phyloP scores from a whole-genome alignment of 805 yeast species.

The Geotrichum ghanense region DNA sequence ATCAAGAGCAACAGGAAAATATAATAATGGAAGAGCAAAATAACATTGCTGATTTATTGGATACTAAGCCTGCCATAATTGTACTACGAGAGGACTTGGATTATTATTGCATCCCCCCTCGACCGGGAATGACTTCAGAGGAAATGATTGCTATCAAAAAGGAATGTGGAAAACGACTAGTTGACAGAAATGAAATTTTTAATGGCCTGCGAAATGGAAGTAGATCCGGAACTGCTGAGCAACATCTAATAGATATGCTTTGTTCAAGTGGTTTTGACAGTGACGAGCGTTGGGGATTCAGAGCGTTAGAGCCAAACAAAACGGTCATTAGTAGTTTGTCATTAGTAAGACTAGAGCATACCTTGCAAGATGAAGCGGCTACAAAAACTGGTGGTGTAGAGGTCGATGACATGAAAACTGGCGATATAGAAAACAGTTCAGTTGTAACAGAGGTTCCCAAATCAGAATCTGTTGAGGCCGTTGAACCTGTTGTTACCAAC shows the following conservation, averaged over 20 bases:
- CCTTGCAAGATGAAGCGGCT: not conserved
- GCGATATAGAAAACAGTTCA: not conserved
- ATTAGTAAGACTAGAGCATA: conserved; percentile 37
- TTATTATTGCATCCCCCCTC: conserved; percentile 79
- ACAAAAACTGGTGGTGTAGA: not conserved
- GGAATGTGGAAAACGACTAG: conserved; percentile 59
- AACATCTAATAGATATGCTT: conserved; percentile 87
- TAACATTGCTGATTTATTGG: conserved; percentile 50
- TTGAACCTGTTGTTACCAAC: conserved; percentile 2
- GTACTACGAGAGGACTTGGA: conserved; percentile 91
- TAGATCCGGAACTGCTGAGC: conserved; percentile 71
- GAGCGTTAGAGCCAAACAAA: conserved; percentile 78
- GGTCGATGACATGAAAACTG: not conserved
- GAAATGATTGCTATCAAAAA: conserved; percentile 60
- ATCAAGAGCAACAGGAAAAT: conserved; percentile 14
- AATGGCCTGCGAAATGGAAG: conserved; percentile 46
- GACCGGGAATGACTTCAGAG: conserved; percentile 39
- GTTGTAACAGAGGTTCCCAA: not conserved
- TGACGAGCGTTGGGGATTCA: conserved; percentile 71
- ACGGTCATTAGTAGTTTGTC: conserved; percentile 81
- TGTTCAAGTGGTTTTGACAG: conserved; percentile 74
- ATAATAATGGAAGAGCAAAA: conserved; percentile 13
- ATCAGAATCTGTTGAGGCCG: conserved; percentile 1
- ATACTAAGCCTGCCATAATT: conserved; percentile 78
- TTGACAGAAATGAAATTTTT: conserved; percentile 50